These are phyloP conservation scores for Triticum timopheevii DNA, from an alignment of 176 grass and related monocot species.

Conservation along the genomic window DNA sequence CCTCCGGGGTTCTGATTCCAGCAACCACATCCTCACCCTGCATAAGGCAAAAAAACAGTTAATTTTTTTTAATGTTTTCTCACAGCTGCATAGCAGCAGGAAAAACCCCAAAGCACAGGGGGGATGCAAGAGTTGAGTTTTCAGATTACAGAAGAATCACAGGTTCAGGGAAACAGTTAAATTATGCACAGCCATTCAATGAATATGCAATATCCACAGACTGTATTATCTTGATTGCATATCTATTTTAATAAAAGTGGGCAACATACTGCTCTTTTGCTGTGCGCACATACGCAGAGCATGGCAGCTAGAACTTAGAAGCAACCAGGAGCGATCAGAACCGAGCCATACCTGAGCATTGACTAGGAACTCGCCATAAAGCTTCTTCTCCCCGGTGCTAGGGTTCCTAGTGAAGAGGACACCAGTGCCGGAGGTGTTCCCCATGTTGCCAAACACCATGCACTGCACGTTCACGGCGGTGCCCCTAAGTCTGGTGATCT, in stretches of 20 bases:
- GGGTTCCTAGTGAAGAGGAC: slow-evolving; percentile 96
- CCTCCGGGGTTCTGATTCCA: slow-evolving; percentile 91
- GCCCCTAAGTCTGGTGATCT: slow-evolving; percentile 77
- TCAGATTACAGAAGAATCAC: too few species aligned
- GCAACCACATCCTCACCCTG: slow-evolving; percentile 99
- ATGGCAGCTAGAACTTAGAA: background rate
- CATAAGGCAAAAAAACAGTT: background rate
- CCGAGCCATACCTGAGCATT: slow-evolving; percentile 67
- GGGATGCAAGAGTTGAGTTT: too few species aligned
- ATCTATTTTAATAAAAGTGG: background rate
- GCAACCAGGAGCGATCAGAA: background rate
- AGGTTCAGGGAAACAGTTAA: background rate
- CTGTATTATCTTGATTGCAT: background rate
- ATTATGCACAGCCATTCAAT: background rate
- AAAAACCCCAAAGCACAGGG: too few species aligned
- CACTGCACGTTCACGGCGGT: slow-evolving; percentile 95
- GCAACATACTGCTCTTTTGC: background rate
- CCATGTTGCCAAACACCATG: slow-evolving; percentile 99
- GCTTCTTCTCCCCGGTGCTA: slow-evolving; percentile 94
- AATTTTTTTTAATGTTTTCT: too few species aligned
- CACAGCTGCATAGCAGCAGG: too few species aligned
- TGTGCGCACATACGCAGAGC: background rate
- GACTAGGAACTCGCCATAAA: slow-evolving; percentile 92
- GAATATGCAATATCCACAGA: background rate
- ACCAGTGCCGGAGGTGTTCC: slow-evolving; percentile 87